Evolutionary conservation across 805 yeast genomes (phyloP), one percentile per base, ranked within the genome.

Genomic region (Ogataea paraovalis): DNA sequence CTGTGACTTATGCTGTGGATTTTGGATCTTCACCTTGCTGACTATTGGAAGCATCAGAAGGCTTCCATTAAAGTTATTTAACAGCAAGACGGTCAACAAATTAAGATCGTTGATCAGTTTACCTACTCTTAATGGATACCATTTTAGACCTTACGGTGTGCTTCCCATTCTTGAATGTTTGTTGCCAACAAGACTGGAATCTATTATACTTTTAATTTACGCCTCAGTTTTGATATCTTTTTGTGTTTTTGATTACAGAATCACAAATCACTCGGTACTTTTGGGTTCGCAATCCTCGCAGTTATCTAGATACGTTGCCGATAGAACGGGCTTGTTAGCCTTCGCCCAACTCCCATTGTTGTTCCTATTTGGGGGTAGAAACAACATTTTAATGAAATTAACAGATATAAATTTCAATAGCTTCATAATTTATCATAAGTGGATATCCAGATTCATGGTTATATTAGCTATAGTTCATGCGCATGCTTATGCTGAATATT

Each of bases 351-450:
- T 73, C 39, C 86, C 87, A 3, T 62, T 76, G 28, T 53, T 79
- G 39, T 65, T 76, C 18, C 62, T 79, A 43, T 80, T 81, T 61
- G 84, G 83, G 2, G 77, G 83, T 34, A 61, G 85, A 47, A 81
- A 80, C 61, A 81, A 80, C 57, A 58, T 80, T 30, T 63, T 80
- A 47, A 73, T 73, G 45, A 74, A 78, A 73, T 18, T 75, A 13
- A 74, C 85, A 0, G 78, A 82, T 1, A 71, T 81, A 74, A 69
- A 67, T 39, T 74, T 62, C 56, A 63, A 71, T 25, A 64, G 72
- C 2, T 74, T 71, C 55, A 66, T 73, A 30, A 51, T 66, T 14
- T 72, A 64, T 51, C 80, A 76, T 54, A 71, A 72, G 54, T 74
- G 78, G 76, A 60, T 68, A 34, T 75, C 75, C 4, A 49, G 65